Conservation (phyloP, 805 yeast genomes). For the Wickerhamia fluorescens region DNA sequence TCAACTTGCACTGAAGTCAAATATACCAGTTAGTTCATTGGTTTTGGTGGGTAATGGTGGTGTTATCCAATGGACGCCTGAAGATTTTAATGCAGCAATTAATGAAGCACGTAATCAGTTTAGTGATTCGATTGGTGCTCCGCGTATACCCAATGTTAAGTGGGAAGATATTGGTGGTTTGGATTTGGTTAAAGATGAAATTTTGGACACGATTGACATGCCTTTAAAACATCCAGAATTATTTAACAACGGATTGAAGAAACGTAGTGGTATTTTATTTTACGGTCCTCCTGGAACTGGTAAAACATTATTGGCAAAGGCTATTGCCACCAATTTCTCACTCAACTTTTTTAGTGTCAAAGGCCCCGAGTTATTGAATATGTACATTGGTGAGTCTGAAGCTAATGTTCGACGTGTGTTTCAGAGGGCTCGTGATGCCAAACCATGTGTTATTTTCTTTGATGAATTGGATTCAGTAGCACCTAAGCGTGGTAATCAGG, state of each 20-base stretch:
- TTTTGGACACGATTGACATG: conserved; percentile 91
- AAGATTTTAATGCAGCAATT: conserved; percentile 64
- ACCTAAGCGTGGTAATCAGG: conserved; percentile 96
- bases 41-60: conserved; percentile 51
- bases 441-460: conserved; percentile 95
- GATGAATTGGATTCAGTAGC: conserved; percentile 98
- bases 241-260: conserved; percentile 82
- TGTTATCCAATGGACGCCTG: conserved; percentile 42
- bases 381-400: conserved; percentile 98
- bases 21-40: conserved; percentile 18
- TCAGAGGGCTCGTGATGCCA: conserved; percentile 91
- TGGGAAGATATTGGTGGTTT: conserved; percentile 99
- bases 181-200: conserved; percentile 84
- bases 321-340: conserved; percentile 93
- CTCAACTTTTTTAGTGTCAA: conserved; percentile 92
- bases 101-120: conserved; percentile 78
- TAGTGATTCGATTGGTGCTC: conserved; percentile 95
- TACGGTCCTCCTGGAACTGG: conserved; percentile 99
- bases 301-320: conserved; percentile 90
- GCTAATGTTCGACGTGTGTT: conserved; percentile 94
- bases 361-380: conserved; percentile 93
- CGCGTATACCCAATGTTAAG: conserved; percentile 85
- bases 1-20: conserved; percentile 18
- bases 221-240: conserved; percentile 91
- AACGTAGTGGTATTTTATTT: conserved; percentile 87